phyloP scores from a whole-genome alignment of 306 rosid genomes.

The Dicorynia guianensis region DNA sequence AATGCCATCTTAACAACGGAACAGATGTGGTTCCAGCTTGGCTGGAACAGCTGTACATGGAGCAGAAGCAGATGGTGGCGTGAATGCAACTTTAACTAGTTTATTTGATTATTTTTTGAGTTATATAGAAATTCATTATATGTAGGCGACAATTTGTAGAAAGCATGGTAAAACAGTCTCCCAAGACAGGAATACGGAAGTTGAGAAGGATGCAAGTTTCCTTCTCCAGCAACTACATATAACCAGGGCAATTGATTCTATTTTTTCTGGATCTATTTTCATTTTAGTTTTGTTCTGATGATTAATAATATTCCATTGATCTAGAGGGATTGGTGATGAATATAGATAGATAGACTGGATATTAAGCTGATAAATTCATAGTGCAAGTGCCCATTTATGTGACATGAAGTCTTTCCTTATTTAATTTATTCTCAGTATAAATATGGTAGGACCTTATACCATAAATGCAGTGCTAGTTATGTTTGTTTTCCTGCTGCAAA shows the following conservation, averaged over 20 bases:
- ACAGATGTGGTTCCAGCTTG: slow-evolving; percentile 53
- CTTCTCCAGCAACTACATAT: slow-evolving; percentile 40
- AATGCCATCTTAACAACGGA: slow-evolving; percentile 53
- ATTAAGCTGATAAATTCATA: slow-evolving; percentile 1
- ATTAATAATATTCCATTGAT: slow-evolving; percentile 32
- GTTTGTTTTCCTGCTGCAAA: background rate
- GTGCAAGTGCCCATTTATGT: slow-evolving; percentile 25
- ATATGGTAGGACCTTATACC: background rate
- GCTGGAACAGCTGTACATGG: slow-evolving; percentile 73
- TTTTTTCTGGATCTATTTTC: background rate
- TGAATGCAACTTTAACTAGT: slow-evolving; percentile 41
- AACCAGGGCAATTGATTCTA: slow-evolving; percentile 38
- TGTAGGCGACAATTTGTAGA: slow-evolving; percentile 43
- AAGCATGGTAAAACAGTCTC: slow-evolving; percentile 26
- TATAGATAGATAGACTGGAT: slow-evolving; percentile 31
- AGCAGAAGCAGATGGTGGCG: slow-evolving; percentile 77
- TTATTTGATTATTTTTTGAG: slow-evolving; percentile 42
- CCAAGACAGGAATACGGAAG: slow-evolving; percentile 24
- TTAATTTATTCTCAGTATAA: background rate
- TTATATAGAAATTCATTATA: slow-evolving; percentile 52
- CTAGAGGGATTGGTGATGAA: slow-evolving; percentile 6
- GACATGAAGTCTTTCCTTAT: background rate
- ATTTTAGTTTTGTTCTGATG: slow-evolving; percentile 31
- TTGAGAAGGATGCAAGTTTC: slow-evolving; percentile 54
- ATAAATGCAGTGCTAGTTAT: background rate